Percentiles rank a stretch among this genome's conserved stretches.
Conservation (phyloP, 805 yeast species). For the Spathaspora sp. region DNA sequence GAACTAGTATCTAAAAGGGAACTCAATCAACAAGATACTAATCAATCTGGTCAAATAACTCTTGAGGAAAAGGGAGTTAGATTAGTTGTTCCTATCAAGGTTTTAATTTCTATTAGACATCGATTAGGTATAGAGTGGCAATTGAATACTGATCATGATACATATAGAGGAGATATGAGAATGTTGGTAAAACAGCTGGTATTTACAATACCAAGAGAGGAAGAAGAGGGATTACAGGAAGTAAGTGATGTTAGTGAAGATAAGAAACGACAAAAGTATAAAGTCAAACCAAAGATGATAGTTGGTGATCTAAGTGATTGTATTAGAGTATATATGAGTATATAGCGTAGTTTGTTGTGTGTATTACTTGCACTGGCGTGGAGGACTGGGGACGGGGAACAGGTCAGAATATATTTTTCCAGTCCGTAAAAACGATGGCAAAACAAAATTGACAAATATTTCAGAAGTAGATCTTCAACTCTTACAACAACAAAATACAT, state of each 20-base stretch:
- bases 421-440: not conserved
- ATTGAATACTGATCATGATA: not conserved
- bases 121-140: not conserved
- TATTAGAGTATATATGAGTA: slow-evolving; percentile 7
- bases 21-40: not conserved
- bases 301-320: slow-evolving; percentile 9
- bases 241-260: slow-evolving; percentile 1
- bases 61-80: not conserved
- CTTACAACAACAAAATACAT: not conserved
- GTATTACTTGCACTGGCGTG: not conserved
- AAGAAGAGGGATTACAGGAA: not conserved
- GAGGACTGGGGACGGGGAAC: not conserved
- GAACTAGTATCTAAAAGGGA: not conserved
- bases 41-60: not conserved
- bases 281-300: not conserved
- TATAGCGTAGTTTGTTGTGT: not conserved
- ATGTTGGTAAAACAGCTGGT: not conserved
- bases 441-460: not conserved
- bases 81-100: slow-evolving; percentile 1
- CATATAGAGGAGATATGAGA: not conserved
- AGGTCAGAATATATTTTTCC: not conserved
- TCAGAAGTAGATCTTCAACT: not conserved
- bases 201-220: not conserved
- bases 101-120: not conserved
- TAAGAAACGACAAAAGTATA: not conserved